Conservation (phyloP, 164 flowering plant species). For the Nymphaea colorata region DNA sequence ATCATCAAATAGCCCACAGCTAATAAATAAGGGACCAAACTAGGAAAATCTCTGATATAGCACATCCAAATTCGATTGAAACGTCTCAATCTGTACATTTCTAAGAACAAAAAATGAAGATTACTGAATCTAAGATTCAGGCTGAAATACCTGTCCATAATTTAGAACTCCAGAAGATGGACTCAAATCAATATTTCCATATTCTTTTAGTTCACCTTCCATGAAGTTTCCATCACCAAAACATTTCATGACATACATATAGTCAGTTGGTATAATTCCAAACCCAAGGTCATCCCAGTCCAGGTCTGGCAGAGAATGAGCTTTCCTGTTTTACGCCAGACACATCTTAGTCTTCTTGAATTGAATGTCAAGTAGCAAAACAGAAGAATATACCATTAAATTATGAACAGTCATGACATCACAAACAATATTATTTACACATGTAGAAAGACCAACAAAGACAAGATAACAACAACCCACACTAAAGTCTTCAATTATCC, state of each 20-base stretch:
- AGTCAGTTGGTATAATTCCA: constrained; percentile 47
- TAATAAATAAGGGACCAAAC: no score
- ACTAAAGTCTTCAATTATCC: no score
- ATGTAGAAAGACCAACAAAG: no score
- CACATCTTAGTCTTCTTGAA: neutral
- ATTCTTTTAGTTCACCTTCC: constrained; percentile 36
- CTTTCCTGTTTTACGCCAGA: constrained; percentile 3
- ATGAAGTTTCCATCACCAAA: constrained; percentile 20
- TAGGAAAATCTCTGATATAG: no score
- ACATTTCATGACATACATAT: constrained; percentile 59
- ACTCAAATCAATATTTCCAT: constrained; percentile 55
- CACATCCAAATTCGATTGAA: no score
- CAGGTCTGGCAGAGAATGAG: constrained; percentile 32
- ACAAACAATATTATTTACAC: no score
- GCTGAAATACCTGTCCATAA: constrained; percentile 52
- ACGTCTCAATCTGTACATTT: neutral
- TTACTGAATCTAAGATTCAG: neutral
- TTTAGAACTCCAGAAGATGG: constrained; percentile 74
- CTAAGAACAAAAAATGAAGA: neutral
- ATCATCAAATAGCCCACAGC: constrained; percentile 19
- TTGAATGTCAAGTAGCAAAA: neutral
- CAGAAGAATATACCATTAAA: neutral
- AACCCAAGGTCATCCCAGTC: constrained; percentile 76
- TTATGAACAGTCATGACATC: no score
- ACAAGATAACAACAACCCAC: no score